A percentile compares a stretch with the other conserved stretches of the same genome.
Conservation (phyloP, 306 rosid genomes). For the Vigna angularis region DNA sequence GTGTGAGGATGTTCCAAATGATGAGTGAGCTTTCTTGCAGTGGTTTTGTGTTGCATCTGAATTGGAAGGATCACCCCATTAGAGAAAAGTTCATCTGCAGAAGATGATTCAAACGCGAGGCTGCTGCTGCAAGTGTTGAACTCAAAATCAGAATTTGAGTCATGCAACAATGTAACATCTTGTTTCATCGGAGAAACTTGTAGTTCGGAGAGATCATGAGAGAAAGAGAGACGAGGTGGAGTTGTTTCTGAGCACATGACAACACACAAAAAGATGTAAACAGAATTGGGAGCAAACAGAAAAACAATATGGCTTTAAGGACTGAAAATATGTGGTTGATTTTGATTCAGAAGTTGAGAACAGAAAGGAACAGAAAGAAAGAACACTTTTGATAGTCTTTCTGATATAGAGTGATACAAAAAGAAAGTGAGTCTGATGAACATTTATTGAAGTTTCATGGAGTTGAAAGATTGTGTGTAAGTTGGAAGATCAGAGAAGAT, state of each 20-base stretch:
- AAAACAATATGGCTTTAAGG: slow-evolving; percentile 32
- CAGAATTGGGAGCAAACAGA: not conserved
- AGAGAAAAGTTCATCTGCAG: slow-evolving; percentile 91
- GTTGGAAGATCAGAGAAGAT: slow-evolving; percentile 39
- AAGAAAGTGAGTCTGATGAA: slow-evolving; percentile 42
- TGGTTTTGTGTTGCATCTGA: slow-evolving; percentile 49
- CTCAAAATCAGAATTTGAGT: slow-evolving; percentile 76
- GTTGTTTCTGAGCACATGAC: slow-evolving; percentile 76
- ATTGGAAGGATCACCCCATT: slow-evolving; percentile 81
- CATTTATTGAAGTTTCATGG: slow-evolving; percentile 47
- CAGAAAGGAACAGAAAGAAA: slow-evolving; percentile 26
- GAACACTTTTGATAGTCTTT: slow-evolving; percentile 1
- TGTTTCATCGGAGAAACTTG: slow-evolving; percentile 41
- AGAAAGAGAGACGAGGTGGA: slow-evolving; percentile 81
- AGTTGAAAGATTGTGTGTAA: slow-evolving; percentile 38
- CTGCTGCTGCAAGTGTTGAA: slow-evolving; percentile 59
- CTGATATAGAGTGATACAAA: slow-evolving; percentile 32
- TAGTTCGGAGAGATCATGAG: slow-evolving; percentile 53
- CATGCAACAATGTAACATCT: slow-evolving; percentile 50
- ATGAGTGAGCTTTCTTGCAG: slow-evolving; percentile 36
- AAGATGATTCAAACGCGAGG: slow-evolving; percentile 56
- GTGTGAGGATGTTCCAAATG: slow-evolving; percentile 32
- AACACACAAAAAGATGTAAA: not conserved
- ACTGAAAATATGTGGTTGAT: slow-evolving; percentile 35
- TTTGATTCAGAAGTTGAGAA: slow-evolving; percentile 51